A percentile compares a stretch with the other conserved stretches of the same genome.
Conservation (phyloP, 805 yeast genomes). For the Cyberlindnera samutprakarnensis region DNA sequence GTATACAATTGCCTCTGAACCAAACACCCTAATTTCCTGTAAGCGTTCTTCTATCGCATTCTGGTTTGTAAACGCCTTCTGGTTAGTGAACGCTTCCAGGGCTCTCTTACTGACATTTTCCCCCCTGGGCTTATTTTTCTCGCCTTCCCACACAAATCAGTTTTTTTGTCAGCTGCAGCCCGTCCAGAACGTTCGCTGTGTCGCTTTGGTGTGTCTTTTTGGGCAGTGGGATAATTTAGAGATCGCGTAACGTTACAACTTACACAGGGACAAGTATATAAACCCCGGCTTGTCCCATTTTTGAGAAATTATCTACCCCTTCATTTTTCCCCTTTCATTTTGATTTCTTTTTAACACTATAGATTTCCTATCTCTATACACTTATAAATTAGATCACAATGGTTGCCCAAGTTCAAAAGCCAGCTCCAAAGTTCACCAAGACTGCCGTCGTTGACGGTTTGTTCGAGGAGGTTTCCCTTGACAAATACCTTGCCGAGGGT, state of each 20-base stretch:
- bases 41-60: no score
- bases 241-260: no score
- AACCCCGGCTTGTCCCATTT: conserved; percentile 2
- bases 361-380: not conserved
- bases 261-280: no score
- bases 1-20: no score
- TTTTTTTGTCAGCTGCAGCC: conserved; percentile 14
- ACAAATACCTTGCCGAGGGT: conserved; percentile 76
- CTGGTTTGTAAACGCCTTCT: no score
- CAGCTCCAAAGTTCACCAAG: conserved; percentile 94
- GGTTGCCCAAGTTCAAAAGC: conserved; percentile 89
- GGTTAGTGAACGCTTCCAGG: no score
- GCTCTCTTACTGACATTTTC: no score
- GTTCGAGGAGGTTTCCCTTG: conserved; percentile 91
- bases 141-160: not conserved
- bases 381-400: conserved; percentile 35
- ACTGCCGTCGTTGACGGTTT: conserved; percentile 96
- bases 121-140: no score
- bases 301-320: not conserved
- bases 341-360: not conserved
- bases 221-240: no score
- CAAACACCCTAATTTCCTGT: no score
- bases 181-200: conserved; percentile 13
- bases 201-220: not conserved
- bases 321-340: not conserved